These are phyloP conservation scores for Phytophthora colocasiae DNA, from an alignment of 352 stramenopile genomes.

Conservation along the genomic window DNA sequence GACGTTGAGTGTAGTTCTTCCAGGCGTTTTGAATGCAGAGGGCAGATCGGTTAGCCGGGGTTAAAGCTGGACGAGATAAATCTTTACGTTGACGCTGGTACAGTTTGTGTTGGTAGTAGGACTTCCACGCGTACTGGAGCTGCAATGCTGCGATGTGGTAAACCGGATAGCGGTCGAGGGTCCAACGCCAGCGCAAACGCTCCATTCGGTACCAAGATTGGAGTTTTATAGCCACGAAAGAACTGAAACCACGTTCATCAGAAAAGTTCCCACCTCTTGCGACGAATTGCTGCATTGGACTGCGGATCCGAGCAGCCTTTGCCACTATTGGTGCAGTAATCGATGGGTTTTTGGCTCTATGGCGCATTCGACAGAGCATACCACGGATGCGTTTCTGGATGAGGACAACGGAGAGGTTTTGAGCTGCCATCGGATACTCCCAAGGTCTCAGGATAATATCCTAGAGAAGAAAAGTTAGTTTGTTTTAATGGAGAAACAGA, in stretches of 20 bases:
- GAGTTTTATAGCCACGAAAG: constrained; percentile 65
- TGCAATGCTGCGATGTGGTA: constrained; percentile 90
- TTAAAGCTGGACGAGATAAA: constrained; percentile 17
- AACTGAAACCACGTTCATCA: constrained; percentile 62
- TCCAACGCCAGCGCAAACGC: constrained; percentile 48
- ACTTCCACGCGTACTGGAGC: constrained; percentile 80
- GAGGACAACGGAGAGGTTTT: constrained; percentile 78
- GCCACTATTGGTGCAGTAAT: constrained; percentile 4
- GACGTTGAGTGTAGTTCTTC: constrained; percentile 76
- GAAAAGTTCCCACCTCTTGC: constrained; percentile 51
- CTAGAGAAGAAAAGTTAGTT: constrained; percentile 24
- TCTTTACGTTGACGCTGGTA: constrained; percentile 21
- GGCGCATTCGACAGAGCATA: constrained; percentile 57
- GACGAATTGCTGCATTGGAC: constrained; percentile 84
- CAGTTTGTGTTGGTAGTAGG: constrained; percentile 52
- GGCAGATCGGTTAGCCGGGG: constrained; percentile 50
- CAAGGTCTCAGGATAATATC: constrained; percentile 73
- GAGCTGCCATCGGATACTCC: constrained; percentile 84
- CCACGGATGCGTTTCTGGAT: constrained; percentile 79
- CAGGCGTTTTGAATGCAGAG: constrained; percentile 66
- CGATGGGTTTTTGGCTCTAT: constrained; percentile 7
- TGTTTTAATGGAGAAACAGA: no score
- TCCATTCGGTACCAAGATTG: constrained; percentile 82
- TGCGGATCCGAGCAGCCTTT: constrained; percentile 22
- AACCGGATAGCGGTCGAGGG: constrained; percentile 62